Conservation (phyloP, 495 filamentous ascomycete genomes). For the Penicillium simplicissimum region DNA sequence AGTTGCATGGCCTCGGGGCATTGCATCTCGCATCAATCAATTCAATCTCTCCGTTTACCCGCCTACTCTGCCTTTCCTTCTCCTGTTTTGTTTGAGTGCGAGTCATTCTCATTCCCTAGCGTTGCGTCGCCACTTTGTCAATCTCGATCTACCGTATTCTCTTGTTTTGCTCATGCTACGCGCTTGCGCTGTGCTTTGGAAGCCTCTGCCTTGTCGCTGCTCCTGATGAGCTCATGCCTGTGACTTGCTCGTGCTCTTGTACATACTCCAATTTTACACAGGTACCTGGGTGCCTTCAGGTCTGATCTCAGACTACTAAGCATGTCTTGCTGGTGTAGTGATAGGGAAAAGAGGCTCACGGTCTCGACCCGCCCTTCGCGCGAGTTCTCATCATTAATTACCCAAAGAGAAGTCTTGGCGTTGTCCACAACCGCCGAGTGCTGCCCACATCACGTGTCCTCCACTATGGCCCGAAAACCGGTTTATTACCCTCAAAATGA, state of each 20-base stretch:
- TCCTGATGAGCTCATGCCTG: background rate
- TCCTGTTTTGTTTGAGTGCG: slow-evolving; percentile 15
- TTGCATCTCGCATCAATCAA: slow-evolving; percentile 19
- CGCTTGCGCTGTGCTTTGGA: background rate
- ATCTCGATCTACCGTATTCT: background rate
- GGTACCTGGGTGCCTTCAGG: background rate
- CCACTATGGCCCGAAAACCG: background rate
- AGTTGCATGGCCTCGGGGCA: slow-evolving; percentile 11
- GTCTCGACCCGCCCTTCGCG: background rate
- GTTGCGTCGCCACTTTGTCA: slow-evolving; percentile 17
- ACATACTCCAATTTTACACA: slow-evolving; percentile 1
- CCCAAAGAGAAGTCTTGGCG: background rate
- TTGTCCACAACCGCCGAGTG: background rate
- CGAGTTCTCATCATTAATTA: background rate
- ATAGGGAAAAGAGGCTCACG: too few relatives aligned
- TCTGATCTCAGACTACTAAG: background rate
- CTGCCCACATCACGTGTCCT: background rate
- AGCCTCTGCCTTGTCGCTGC: background rate
- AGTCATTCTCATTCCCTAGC: slow-evolving; percentile 23
- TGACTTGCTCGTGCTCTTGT: background rate
- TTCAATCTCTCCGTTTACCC: background rate
- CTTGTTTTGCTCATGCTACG: background rate
- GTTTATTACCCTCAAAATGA: background rate
- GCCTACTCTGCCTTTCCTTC: background rate
- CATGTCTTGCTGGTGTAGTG: too few relatives aligned